phyloP scores from a whole-genome alignment of 106 monocot species.

The Phalaenopsis aphrodite region DNA sequence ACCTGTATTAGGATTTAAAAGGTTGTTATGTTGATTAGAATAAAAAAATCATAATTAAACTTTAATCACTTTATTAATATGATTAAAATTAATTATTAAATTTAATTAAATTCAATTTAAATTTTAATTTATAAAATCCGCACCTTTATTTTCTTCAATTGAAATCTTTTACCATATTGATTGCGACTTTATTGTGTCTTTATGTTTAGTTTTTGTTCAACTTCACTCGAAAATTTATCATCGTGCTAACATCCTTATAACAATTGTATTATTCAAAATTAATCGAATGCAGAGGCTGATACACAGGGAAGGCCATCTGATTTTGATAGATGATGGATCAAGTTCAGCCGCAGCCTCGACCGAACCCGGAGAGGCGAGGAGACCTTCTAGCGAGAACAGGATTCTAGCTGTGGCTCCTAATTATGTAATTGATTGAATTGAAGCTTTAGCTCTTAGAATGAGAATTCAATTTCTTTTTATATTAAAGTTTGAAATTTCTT shows the following conservation, averaged over 20 bases:
- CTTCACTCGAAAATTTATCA: no score
- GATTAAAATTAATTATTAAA: no score
- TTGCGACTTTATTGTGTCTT: no score
- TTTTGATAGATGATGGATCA: slow-evolving; percentile 86
- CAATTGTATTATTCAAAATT: neutral
- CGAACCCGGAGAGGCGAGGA: slow-evolving; percentile 31
- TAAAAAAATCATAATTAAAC: no score
- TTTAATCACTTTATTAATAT: no score
- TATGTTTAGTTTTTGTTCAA: neutral
- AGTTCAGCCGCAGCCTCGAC: slow-evolving; percentile 20
- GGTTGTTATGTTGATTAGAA: no score
- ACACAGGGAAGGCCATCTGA: slow-evolving; percentile 90
- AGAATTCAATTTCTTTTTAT: neutral
- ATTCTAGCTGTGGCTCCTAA: slow-evolving; percentile 90
- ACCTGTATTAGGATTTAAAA: no score
- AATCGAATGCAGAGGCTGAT: slow-evolving; percentile 71
- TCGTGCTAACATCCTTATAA: no score
- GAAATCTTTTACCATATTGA: no score
- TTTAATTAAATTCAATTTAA: no score
- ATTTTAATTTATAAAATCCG: no score
- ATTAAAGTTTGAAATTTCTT: neutral
- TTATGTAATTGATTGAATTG: slow-evolving; percentile 66
- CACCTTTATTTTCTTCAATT: no score
- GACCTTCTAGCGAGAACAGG: slow-evolving; percentile 53
- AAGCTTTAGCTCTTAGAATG: neutral